Base-by-base conservation (phyloP, 2,329 filamentous ascomycete species). In the Rhynchosporium secalis region DNA sequence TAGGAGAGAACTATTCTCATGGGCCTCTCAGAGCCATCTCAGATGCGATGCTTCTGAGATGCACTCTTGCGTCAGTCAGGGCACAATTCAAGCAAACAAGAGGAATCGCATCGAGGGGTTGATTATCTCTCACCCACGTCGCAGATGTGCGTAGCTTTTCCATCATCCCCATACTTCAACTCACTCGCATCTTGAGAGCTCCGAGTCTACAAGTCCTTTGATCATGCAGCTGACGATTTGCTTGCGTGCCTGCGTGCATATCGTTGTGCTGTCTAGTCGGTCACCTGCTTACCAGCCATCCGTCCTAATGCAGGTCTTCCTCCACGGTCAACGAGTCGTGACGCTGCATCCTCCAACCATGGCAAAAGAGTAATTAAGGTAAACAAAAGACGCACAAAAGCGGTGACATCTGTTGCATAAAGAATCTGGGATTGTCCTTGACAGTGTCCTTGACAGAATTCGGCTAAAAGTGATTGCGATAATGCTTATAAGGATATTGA, bases 361-460 rank as follows among this genome's bases (percentile, higher is more conserved):
- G 33, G 33, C 51, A 41, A 41, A 5, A 41, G n/a, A 26, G 51
- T 29, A 20, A 20, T 20, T 20, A 12, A 40, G 51, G 13, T n/a
- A 46, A 20, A 43, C 7, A 43, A 43, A 15, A 8, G 43, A 46
- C 12, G n/a, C 51, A 29, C 40, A 41, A 40, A 29, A 41, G 51
- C 51, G 51, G 51, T 54, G 51, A 54, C 33, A 54, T 54, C 33
- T 51, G 6, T 54, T 54, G 33, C 49, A 52, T 38, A 13, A 40
- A n/a, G 33, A 20, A n/a, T 20, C 43, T 6, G 13, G 13, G 26
- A 8, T 20, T 8, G 1, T 10, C 3, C 7, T n/a, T 43, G 41
- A 20, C 15, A 40, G 49, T 8, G 1, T 10, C 3, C 7, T n/a
- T 43, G 41, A 20, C 15, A 40, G 49, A 54, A 20, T 20, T 54